Evolutionary conservation across 441 rosid genomes (phyloP).

Genomic region (Pelargonium cotyledonis): DNA sequence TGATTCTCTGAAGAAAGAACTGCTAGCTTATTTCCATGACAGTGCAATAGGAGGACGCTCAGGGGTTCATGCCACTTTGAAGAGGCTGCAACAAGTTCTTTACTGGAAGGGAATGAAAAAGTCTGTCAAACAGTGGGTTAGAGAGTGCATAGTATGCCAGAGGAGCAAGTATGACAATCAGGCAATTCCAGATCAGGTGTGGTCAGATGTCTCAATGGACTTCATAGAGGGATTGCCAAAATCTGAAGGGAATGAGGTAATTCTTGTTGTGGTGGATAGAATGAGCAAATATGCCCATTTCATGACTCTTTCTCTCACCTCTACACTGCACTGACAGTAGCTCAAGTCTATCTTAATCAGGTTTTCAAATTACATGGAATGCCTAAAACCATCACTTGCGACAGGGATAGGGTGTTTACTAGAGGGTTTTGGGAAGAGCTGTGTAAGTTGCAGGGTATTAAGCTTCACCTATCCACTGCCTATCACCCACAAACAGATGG

Average conservation of each 20-base stretch:
- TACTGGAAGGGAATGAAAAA: too few species aligned
- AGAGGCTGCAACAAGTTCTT: too few species aligned
- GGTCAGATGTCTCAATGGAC: too few species aligned
- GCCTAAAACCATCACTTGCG: not conserved
- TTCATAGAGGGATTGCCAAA: too few species aligned
- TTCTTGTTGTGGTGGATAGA: conserved; percentile 16
- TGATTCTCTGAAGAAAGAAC: too few species aligned
- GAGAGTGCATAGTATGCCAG: too few species aligned
- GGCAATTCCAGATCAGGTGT: too few species aligned
- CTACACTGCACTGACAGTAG: not conserved
- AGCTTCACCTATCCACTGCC: not conserved
- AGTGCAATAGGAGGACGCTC: not conserved
- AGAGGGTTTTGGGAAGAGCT: not conserved
- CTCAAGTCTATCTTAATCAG: not conserved
- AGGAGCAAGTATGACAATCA: too few species aligned
- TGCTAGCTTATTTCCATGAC: not conserved
- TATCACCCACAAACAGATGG: conserved; percentile 5
- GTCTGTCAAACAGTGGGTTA: too few species aligned
- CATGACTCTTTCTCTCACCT: not conserved
- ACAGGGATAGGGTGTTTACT: not conserved
- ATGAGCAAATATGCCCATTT: conserved; percentile 5
- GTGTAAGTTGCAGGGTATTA: not conserved
- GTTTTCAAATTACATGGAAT: conserved; percentile 9
- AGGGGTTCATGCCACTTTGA: not conserved
- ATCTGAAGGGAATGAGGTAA: not conserved